Base-by-base conservation (phyloP, 2,329 filamentous ascomycete species). In the Aureobasidium sp. region DNA sequence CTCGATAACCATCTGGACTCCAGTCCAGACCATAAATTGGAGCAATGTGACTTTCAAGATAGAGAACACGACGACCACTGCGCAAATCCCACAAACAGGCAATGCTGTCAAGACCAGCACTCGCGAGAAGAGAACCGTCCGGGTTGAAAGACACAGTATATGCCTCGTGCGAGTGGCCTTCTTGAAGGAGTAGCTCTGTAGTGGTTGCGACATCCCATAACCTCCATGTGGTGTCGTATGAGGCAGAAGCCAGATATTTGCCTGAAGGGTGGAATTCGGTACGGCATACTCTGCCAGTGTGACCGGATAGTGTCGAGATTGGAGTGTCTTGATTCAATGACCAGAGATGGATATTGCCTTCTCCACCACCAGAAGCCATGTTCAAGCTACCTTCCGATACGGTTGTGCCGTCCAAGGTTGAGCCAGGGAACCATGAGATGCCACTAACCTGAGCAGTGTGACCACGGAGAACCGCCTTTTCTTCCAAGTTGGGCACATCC, bases 221-320 rank as follows among this genome's bases (percentile, higher is more conserved):
- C 48, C 93, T 86, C 94, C 94, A 99, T 0, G 94, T 96, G 2
- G 91, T 96, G 72, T 99, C 94, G 70, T 94, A 94, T 0, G 91
- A 96, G 7, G 94, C 94, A 0, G 92, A 96, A 5, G 93, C 94
- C 6, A 97, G 80, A 70, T 93, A 97, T 65, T 83, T 83, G 3
- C 93, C 93, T 0, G 90, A 96, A 0, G 94, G 94, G 68, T 99
- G 94, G 70, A 97, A 96, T 63, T 96, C 94, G 13, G 96, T 88
- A 62, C 93, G 86, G 69, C 91, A 96, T 9, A 99, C 91, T 64
- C 94, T 87, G 60, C 89, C 89, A 5, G 84, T 87, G 71, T 99
- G 94, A 0, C 93, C 94, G 27, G 87, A 82, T 0, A 97, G 80
- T 0, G 89, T 95, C 0, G 89, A 84, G 4, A 97, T 72, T 0